Percentiles rank a stretch among this genome's conserved stretches.
phyloP scores from a whole-genome alignment of 768 basidiomycete species.

The Dentipellis fragilis region DNA sequence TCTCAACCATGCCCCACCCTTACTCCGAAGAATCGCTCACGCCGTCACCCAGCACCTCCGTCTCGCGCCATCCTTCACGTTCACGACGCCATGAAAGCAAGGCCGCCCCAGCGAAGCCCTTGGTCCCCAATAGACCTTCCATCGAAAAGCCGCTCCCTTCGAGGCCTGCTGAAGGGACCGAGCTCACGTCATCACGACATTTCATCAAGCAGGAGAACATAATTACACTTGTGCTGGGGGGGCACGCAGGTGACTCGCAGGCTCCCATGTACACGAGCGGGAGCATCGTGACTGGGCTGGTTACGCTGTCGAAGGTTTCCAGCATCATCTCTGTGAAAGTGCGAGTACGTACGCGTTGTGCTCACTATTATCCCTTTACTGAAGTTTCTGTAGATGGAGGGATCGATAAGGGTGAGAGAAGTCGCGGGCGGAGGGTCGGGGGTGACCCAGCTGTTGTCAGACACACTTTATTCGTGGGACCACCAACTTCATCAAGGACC shows the following conservation, averaged over 20 bases:
- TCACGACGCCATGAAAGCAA: background rate
- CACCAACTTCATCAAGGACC: background rate
- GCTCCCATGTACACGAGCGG: conserved; percentile 6
- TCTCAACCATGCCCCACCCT: background rate
- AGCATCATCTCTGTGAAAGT: conserved; percentile 1
- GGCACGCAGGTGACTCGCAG: conserved; percentile 1
- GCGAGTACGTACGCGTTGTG: background rate
- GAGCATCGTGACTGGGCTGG: conserved; percentile 1
- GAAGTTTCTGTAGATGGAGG: conserved; percentile 3
- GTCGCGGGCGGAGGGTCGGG: conserved; percentile 4
- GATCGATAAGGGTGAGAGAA: conserved; percentile 1
- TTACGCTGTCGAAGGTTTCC: background rate
- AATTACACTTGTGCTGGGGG: conserved; percentile 2
- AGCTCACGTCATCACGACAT: background rate
- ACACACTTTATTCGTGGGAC: conserved; percentile 4
- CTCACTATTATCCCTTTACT: background rate
- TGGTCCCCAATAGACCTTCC: background rate
- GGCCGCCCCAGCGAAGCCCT: background rate
- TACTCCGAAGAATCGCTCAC: background rate
- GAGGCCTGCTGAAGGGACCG: background rate
- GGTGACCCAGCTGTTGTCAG: background rate
- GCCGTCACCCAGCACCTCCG: background rate
- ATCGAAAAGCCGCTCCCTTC: background rate
- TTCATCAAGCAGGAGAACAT: conserved; percentile 4
- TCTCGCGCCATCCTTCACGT: background rate